Conservation (phyloP, 2,329 filamentous ascomycete species). For the Raffaelea arxii region DNA sequence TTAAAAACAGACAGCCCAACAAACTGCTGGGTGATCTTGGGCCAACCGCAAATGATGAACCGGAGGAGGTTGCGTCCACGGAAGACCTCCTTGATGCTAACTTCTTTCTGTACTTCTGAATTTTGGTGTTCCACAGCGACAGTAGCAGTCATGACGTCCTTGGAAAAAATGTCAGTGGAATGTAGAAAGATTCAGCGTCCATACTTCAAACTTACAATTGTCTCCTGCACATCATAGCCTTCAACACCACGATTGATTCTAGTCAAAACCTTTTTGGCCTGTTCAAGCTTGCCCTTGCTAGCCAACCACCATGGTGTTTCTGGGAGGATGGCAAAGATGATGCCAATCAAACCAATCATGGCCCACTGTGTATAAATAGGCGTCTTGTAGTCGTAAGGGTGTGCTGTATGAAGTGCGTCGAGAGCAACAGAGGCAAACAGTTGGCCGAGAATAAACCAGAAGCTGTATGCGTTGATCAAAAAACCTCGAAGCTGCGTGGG, state of each 20-base stretch:
- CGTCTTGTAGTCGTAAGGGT: constrained; percentile 24
- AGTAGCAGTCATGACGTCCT: constrained; percentile 25
- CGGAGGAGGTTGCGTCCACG: constrained; percentile 25
- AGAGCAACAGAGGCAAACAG: constrained; percentile 32
- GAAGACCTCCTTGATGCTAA: constrained; percentile 24
- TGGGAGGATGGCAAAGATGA: constrained; percentile 25
- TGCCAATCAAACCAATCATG: constrained; percentile 25
- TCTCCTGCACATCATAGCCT: constrained; percentile 22
- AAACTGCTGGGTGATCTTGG: constrained; percentile 29
- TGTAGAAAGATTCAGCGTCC: constrained; percentile 10
- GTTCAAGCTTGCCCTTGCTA: constrained; percentile 20
- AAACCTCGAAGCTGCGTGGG: constrained; percentile 28
- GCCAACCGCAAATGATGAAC: constrained; percentile 27
- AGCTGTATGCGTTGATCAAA: constrained; percentile 27
- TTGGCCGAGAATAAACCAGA: constrained; percentile 32
- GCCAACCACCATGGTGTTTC: constrained; percentile 29
- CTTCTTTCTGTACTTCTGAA: constrained; percentile 19
- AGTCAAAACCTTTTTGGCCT: constrained; percentile 20
- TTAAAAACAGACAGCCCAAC: constrained; percentile 28
- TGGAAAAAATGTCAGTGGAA: background rate
- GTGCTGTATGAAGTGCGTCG: constrained; percentile 19
- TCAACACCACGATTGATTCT: constrained; percentile 18
- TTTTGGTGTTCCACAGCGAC: constrained; percentile 21
- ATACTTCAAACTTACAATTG: constrained; percentile 13
- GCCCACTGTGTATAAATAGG: constrained; percentile 34